Conservation (phyloP, 306 rosid species). For the Casuarina glauca region DNA sequence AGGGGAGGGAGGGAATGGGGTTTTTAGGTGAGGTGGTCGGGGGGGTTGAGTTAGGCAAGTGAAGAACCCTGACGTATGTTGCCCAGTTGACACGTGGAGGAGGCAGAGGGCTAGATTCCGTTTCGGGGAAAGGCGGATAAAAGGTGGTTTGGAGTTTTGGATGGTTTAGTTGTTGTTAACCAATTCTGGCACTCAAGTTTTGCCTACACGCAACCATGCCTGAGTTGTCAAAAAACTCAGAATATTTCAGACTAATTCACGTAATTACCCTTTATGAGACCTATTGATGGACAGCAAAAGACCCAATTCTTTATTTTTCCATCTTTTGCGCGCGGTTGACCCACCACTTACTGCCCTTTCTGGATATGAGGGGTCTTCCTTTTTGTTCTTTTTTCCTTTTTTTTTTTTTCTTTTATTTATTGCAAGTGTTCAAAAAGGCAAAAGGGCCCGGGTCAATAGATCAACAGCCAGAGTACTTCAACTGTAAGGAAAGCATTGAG, state of each 20-base stretch:
- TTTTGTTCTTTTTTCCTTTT: not conserved
- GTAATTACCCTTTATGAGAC: not conserved
- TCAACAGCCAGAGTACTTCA: slow-evolving; percentile 9
- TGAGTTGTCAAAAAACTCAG: slow-evolving; percentile 14
- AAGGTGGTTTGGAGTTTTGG: slow-evolving; percentile 26
- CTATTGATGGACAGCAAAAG: not conserved
- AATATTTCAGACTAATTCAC: not conserved
- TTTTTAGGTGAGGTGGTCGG: slow-evolving; percentile 2
- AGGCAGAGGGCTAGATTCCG: not conserved
- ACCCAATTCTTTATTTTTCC: not conserved
- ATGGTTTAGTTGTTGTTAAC: slow-evolving; percentile 19
- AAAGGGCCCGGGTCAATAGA: slow-evolving; percentile 1
- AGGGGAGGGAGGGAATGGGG: too few relatives aligned
- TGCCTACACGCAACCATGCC: slow-evolving; percentile 46
- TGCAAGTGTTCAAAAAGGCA: slow-evolving; percentile 11
- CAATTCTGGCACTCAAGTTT: slow-evolving; percentile 21
- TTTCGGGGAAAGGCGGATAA: not conserved
- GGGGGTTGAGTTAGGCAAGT: slow-evolving; percentile 39
- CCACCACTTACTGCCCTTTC: slow-evolving; percentile 14
- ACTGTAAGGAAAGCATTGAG: not conserved
- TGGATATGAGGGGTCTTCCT: slow-evolving; percentile 19
- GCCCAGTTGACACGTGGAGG: slow-evolving; percentile 35
- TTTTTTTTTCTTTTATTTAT: not conserved
- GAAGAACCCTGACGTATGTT: slow-evolving; percentile 21
- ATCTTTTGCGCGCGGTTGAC: slow-evolving; percentile 20